Evolutionary conservation across 139 green algal genomes (phyloP).

Genomic region (Haematococcus lacustris): DNA sequence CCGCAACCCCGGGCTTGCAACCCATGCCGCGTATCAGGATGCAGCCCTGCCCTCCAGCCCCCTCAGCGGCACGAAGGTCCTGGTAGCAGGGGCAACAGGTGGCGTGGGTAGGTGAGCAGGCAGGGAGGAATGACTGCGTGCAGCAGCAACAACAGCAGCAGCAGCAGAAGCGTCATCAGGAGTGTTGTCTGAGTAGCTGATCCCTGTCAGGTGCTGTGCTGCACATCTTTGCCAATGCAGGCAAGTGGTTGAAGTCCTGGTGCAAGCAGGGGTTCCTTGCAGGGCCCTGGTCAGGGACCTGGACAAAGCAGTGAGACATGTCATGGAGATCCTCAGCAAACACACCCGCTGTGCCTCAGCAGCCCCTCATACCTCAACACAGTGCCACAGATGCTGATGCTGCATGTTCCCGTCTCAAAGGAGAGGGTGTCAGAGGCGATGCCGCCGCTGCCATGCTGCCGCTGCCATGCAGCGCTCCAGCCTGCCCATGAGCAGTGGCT

Average conservation of each 20-base stretch:
- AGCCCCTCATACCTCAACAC: neutral
- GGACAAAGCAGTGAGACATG: conserved; percentile 1
- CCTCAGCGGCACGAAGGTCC: too few species aligned
- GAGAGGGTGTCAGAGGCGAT: neutral
- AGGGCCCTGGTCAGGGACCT: neutral
- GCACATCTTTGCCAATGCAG: neutral
- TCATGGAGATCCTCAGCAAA: neutral
- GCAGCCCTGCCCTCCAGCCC: too few species aligned
- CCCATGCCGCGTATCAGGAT: too few species aligned
- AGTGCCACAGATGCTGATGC: neutral
- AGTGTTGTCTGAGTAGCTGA: too few species aligned
- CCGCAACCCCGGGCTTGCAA: too few species aligned
- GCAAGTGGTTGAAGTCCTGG: neutral
- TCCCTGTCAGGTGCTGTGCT: too few species aligned
- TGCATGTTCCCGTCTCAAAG: neutral
- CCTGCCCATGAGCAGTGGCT: neutral
- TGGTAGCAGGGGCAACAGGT: too few species aligned
- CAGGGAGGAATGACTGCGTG: too few species aligned
- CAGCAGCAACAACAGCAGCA: too few species aligned
- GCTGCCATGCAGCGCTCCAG: neutral
- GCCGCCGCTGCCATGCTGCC: neutral
- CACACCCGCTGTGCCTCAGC: neutral
- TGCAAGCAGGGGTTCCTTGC: neutral
- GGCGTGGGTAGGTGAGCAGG: too few species aligned
- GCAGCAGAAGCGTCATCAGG: too few species aligned